phyloP scores from a whole-genome alignment of 345 rosid genomes.

The Linum tenue region DNA sequence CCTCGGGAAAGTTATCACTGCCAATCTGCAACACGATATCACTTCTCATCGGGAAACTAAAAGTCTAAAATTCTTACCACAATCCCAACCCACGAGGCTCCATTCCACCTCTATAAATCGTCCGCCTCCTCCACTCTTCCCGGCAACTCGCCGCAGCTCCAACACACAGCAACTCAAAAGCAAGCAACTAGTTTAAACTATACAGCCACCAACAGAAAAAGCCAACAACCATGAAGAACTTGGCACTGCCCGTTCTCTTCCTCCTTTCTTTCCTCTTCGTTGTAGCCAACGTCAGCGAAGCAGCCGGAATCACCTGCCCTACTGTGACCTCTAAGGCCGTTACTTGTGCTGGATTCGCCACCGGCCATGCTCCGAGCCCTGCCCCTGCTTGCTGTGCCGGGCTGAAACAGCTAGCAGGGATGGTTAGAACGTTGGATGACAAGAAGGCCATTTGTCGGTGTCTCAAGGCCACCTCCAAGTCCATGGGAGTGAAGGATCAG shows the following conservation, averaged over 20 bases:
- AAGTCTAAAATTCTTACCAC: too few species aligned
- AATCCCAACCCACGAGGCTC: too few species aligned
- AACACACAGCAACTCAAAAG: too few species aligned
- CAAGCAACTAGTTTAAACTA: too few species aligned
- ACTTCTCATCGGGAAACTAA: too few species aligned
- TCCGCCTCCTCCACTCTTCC: too few species aligned
- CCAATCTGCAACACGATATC: too few species aligned
- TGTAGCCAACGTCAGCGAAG: slow-evolving; percentile 7
- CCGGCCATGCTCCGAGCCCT: slow-evolving; percentile 19
- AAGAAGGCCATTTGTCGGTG: slow-evolving; percentile 32
- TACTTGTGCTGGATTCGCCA: slow-evolving; percentile 22
- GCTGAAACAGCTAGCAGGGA: slow-evolving; percentile 21
- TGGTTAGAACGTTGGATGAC: slow-evolving; percentile 20
- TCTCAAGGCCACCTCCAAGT: slow-evolving; percentile 20
- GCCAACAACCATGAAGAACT: slow-evolving; percentile 15
- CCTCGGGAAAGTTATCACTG: too few species aligned
- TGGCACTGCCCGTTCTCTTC: slow-evolving; percentile 4
- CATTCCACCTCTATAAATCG: too few species aligned
- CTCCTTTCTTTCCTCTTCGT: slow-evolving; percentile 16
- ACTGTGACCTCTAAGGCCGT: slow-evolving; percentile 20
- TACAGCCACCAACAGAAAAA: too few species aligned
- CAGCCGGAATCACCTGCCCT: slow-evolving; percentile 14
- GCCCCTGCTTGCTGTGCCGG: slow-evolving; percentile 19
- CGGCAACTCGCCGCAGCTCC: too few species aligned
- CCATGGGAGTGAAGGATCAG: slow-evolving; percentile 24